Evolutionary conservation across 2,329 filamentous ascomycete species (phyloP).

Genomic region (Waltergamsia citrina): DNA sequence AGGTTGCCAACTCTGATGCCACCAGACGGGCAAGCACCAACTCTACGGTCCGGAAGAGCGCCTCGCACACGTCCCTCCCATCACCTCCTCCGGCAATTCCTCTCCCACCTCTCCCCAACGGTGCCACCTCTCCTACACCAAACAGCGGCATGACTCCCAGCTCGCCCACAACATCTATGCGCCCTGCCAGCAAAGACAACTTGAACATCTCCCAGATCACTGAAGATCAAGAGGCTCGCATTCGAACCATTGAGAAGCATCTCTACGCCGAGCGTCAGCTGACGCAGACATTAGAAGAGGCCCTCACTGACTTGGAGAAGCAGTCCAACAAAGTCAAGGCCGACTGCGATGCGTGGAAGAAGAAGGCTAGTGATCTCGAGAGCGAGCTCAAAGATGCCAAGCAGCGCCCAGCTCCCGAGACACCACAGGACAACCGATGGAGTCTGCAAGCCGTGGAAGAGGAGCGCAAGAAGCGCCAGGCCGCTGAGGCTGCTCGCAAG

Average conservation of each 20-base stretch:
- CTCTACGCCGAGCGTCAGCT: constrained; percentile 93
- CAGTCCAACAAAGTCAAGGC: constrained; percentile 87
- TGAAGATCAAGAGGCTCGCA: constrained; percentile 91
- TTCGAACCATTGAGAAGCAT: constrained; percentile 94
- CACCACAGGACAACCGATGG: constrained; percentile 48
- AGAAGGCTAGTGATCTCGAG: constrained; percentile 71
- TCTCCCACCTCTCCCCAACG: constrained; percentile 77
- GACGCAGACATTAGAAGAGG: constrained; percentile 90
- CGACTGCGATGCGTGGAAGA: constrained; percentile 85
- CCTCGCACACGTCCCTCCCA: constrained; percentile 73
- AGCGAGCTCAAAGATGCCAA: constrained; percentile 58
- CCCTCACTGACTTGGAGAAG: constrained; percentile 83
- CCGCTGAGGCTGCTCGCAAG: constrained; percentile 79
- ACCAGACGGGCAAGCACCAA: constrained; percentile 53
- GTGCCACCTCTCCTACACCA: constrained; percentile 38
- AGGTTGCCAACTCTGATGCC: constrained; percentile 31
- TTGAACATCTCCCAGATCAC: constrained; percentile 63
- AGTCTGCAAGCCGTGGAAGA: constrained; percentile 89
- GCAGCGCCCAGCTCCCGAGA: constrained; percentile 33
- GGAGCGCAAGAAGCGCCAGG: constrained; percentile 83
- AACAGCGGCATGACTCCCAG: constrained; percentile 28
- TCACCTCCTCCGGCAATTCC: constrained; percentile 93
- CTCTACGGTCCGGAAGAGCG: constrained; percentile 75
- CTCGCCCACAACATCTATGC: constrained; percentile 47
- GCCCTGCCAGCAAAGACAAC: constrained; percentile 74